Base-by-base conservation (phyloP, 225 moss, liverwort and hornwort species). In the Sphagnum contortum region DNA sequence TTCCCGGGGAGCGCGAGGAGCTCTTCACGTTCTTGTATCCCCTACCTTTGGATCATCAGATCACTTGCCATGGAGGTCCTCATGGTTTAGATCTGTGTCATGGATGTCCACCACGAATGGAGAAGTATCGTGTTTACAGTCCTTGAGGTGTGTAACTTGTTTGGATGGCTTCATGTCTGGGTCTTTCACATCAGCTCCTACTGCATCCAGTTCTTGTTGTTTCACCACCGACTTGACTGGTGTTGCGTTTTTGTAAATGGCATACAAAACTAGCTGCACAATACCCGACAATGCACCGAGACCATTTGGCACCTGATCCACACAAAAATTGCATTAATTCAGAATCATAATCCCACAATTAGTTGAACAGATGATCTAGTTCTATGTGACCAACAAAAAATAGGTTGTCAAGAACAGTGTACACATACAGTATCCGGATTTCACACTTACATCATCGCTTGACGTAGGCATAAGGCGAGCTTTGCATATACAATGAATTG, bases 251-350 rank as follows among this genome's bases (percentile, higher is more conserved):
- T 73, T 59, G 68, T 74, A 82, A 69, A 75, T 70, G 12, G 81
- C 78, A 68, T 87, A 80, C 2, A 87, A 79, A 1, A 66, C 10
- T 53, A 87, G 66, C 68, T 87, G 87, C 46, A 74, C 76, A 48
- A 81, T 12, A 1, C 84, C 87, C 8, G 83, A 81, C 0, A 84
- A 47, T 46, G 79, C 81, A 4, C 87, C 87, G 5, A 87, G 71
- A 0, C 81, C 87, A 45, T 87, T 87, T 0, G 87, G 87, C 67
- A 87, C 84, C 87, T 87, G 77, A 54, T 59, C 6, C 46, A 9
- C 5, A 10, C 48, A 63, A 9, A n/a, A 12, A 63, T 47, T 5
- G 8, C 12, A 12, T 7, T 13, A 1, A 13, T n/a, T 6, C 60
- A 13, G 60, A 13, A 7, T 50, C 12, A 2, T 9, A 53, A 6